Evolutionary conservation across 208 protist species (phyloP), one percentile per base, ranked within the genome.

Genomic region (Trypanosoma theileri): DNA sequence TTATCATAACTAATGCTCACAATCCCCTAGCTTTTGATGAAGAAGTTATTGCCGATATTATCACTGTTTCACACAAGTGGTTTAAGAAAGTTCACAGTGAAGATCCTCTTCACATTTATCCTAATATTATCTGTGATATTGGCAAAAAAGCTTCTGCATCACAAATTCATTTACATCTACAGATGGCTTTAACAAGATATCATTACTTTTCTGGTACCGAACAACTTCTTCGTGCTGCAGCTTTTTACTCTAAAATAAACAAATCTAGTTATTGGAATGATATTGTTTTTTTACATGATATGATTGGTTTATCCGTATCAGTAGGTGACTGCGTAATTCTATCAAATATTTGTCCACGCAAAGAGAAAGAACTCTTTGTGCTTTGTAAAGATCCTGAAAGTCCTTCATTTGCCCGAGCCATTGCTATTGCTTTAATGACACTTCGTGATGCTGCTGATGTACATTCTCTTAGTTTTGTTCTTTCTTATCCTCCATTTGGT

Each of bases 91-190:
- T 65, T 21, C 19, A 70, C 17, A 8, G 14, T 0, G 22, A 60
- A 10, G 79, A 84, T 60, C 11, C 50, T n/a, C 24, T 50, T 14
- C 48, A 68, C 28, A 26, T 41, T n/a, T 67, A 64, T 28, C 71
- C 70, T 14, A 75, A 81, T 48, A 63, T 81, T 51, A 69, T 84
- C 35, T 84, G 71, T 45, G 75, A 84, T 59, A 66, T 58, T 21
- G 71, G 68, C 41, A 58, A 46, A 24, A 64, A 66, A 28, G 74
- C 79, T 10, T 72, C 66, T 22, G 75, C 79, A 14, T 81, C 75
- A 45, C 79, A 84, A 57, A 19, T 58, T 6, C 79, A 84, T 22
- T 59, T 78, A n/a, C 79, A 84, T 66, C 26, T 69, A 13, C 75
- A 84, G 46, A 65, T 75, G 44, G 42, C n/a, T 16, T 63, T 84